Evolutionary conservation across 495 filamentous ascomycete genomes (phyloP), one percentile per base, ranked within the genome.

Genomic region (Neurospora intermedia): DNA sequence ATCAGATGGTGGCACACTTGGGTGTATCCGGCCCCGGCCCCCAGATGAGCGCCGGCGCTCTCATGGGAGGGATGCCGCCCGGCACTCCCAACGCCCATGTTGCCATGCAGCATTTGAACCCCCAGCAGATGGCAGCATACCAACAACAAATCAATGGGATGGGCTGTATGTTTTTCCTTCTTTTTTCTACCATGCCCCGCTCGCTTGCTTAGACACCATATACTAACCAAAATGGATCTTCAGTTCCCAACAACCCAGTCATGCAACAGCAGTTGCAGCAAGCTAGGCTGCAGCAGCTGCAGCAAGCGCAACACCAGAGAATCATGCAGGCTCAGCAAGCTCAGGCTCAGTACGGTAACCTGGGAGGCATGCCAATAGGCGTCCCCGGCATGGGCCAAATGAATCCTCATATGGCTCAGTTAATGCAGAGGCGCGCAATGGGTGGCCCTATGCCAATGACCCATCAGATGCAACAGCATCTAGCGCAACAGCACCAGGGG

Each of bases 11-110:
- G 40, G 91, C 91, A 79, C 93, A 96, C 77, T 91, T 92, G 78
- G 92, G 91, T 48, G 93, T 93, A n/a, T 94, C 93, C 43, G 92
- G 88, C 11, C 92, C 93, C 9, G 90, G 90, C 72, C 89, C 88
- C 46, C 93, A 96, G 76, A 92, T 94, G 43, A 93, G 87, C 77
- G 92, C 94, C 74, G 87, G 90, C 39, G 91, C 90, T 35, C 89
- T 92, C 73, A 84, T 95, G 91, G 92, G 83, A 72, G 91, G 88
- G 9, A 94, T 97, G 89, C 91, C 92, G 76, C 91, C 91, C 66
- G 92, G 88, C 62, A 87, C 86, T 70, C 92, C 90, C 8, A 93
- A 90, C 82, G 88, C 89, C 71, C 93, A 96, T 81, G 93, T 7
- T 66, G 54, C 92, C 46, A 80, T 97, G 74, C 90, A 90, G 69